Evolutionary conservation across 164 flowering plant species (phyloP).

Genomic region (Sedum album): DNA sequence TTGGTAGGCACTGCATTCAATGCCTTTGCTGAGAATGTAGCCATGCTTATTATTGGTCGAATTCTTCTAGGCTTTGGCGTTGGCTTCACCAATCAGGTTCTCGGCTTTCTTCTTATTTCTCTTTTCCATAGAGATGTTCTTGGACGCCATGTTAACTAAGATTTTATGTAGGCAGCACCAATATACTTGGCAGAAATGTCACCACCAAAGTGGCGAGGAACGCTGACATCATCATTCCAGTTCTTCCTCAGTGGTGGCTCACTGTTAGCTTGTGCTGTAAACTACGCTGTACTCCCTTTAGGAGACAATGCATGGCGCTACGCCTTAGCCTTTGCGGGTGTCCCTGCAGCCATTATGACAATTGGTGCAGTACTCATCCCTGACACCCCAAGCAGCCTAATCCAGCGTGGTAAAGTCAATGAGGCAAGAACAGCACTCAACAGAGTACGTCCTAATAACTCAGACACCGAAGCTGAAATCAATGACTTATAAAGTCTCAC

Average conservation of each 20-base stretch:
- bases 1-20: constrained; percentile 45
- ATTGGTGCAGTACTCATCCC: constrained; percentile 44
- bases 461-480: constrained; percentile 36
- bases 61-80: constrained; percentile 64
- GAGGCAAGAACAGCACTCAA: constrained; percentile 28
- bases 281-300: constrained; percentile 29
- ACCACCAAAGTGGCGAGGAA: constrained; percentile 63
- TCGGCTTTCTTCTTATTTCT: neutral
- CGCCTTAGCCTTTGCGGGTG: constrained; percentile 53
- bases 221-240: constrained; percentile 54
- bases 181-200: constrained; percentile 64
- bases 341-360: constrained; percentile 51
- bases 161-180: constrained; percentile 41
- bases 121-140: too few species aligned
- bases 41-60: constrained; percentile 68
- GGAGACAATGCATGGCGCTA: constrained; percentile 55
- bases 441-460: constrained; percentile 25
- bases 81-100: constrained; percentile 66
- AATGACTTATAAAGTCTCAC: constrained; percentile 23
- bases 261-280: constrained; percentile 38
- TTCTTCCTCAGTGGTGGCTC: constrained; percentile 52
- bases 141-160: neutral
- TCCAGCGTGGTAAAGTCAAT: constrained; percentile 23
- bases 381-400: constrained; percentile 29
- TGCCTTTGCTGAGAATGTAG: constrained; percentile 38